phyloP scores from a whole-genome alignment of 2,329 filamentous ascomycete species.

The Fusarium metavorans region DNA sequence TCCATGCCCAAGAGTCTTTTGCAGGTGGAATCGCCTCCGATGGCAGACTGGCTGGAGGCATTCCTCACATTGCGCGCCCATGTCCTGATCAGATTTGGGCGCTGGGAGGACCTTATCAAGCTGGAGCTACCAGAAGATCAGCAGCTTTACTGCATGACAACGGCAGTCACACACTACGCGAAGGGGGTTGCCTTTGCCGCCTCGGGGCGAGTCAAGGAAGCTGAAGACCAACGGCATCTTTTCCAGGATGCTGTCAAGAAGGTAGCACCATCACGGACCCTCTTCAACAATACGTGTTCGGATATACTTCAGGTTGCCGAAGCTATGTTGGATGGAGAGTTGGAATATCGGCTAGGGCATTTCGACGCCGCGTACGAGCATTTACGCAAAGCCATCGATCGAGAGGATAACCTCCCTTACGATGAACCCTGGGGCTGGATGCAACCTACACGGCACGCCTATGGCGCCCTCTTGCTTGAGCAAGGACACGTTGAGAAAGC shows the following conservation, averaged over 20 bases:
- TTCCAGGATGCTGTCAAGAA: conserved; percentile 64
- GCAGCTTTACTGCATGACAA: conserved; percentile 75
- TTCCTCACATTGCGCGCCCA: conserved; percentile 77
- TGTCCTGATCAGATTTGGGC: conserved; percentile 78
- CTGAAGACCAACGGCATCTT: conserved; percentile 60
- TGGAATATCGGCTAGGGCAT: conserved; percentile 75
- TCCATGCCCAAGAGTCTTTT: conserved; percentile 74
- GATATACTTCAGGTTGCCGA: conserved; percentile 72
- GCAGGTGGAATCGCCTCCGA: conserved; percentile 73
- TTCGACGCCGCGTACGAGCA: conserved; percentile 69
- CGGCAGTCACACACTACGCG: conserved; percentile 76
- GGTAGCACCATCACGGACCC: conserved; percentile 70
- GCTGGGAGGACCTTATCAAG: conserved; percentile 74
- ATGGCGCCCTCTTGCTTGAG: conserved; percentile 76
- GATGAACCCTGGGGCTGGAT: conserved; percentile 86
- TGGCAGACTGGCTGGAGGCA: conserved; percentile 83
- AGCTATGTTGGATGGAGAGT: conserved; percentile 80
- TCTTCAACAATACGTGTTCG: conserved; percentile 55
- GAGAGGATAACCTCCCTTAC: conserved; percentile 74
- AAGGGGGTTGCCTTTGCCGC: conserved; percentile 76
- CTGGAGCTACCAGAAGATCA: conserved; percentile 68
- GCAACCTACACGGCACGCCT: conserved; percentile 78
- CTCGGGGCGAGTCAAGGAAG: conserved; percentile 64
- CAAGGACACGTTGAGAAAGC: conserved; percentile 71
- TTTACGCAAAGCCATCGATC: conserved; percentile 67